phyloP scores from a whole-genome alignment of 2,329 filamentous ascomycete species.

The Reticulascus tulasneorum region DNA sequence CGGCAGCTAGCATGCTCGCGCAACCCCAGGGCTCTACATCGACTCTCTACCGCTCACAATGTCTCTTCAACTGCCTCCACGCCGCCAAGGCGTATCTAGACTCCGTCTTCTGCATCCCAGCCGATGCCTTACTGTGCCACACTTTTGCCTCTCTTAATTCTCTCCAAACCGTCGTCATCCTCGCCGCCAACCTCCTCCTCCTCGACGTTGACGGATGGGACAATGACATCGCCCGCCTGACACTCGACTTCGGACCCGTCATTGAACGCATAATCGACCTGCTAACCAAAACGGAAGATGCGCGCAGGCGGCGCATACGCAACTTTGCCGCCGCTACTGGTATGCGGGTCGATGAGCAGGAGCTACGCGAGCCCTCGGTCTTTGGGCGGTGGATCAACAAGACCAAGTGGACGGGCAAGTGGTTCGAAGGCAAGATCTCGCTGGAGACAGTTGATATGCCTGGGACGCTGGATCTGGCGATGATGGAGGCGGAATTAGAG shows the following conservation, averaged over 20 bases:
- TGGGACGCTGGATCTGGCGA: background rate
- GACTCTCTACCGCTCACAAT: conserved; percentile 24
- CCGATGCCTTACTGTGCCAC: conserved; percentile 11
- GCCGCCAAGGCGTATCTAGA: conserved; percentile 29
- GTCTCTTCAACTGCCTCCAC: conserved; percentile 30
- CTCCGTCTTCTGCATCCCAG: conserved; percentile 23
- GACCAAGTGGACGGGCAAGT: conserved; percentile 5
- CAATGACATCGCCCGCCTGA: conserved; percentile 5
- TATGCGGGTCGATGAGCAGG: background rate
- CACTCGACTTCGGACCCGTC: conserved; percentile 11
- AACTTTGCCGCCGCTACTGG: conserved; percentile 1
- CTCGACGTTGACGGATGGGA: conserved; percentile 16
- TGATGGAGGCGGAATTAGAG: conserved; percentile 3
- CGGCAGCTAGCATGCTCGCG: conserved; percentile 28
- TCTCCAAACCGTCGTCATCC: conserved; percentile 4
- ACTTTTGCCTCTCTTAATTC: conserved; percentile 2
- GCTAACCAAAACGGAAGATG: background rate
- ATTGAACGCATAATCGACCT: conserved; percentile 4
- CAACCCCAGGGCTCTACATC: conserved; percentile 20
- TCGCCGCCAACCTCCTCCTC: conserved; percentile 11
- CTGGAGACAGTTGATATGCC: background rate
- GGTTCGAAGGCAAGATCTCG: conserved; percentile 1
- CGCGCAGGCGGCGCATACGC: background rate
- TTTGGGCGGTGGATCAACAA: conserved; percentile 5
- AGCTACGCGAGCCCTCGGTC: background rate